These are phyloP conservation scores for Solanum sejunctum DNA, from an alignment of 257 asterid genomes.

Conservation along the genomic window DNA sequence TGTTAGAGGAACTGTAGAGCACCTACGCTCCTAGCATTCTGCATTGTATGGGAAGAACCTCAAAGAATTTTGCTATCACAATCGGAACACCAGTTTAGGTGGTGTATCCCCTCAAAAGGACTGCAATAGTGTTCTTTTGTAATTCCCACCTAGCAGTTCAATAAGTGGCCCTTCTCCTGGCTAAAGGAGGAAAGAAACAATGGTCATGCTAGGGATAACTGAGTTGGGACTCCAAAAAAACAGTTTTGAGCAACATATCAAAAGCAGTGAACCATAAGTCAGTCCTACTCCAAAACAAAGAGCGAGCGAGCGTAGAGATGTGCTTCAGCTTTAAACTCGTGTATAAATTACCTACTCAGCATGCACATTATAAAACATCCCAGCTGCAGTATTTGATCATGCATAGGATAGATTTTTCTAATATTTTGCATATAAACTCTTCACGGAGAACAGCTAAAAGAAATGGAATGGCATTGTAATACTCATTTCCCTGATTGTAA, in stretches of 20 bases:
- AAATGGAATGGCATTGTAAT: background rate
- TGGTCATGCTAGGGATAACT: background rate
- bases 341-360: background rate
- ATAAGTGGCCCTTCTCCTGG: background rate
- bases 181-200: background rate
- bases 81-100: background rate
- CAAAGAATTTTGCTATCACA: background rate
- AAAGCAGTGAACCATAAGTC: background rate
- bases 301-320: background rate
- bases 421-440: background rate
- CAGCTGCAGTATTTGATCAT: background rate
- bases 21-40: background rate
- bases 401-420: background rate
- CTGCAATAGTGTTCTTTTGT: background rate
- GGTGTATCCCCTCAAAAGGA: background rate
- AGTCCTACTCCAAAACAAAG: background rate
- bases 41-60: background rate
- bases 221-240: background rate
- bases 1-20: background rate
- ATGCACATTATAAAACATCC: background rate
- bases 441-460: background rate
- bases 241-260: background rate
- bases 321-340: background rate
- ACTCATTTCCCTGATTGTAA: background rate
- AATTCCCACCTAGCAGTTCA: background rate